Conservation (phyloP, 2,329 filamentous ascomycete species). For the Raffaelea deltoideospora region DNA sequence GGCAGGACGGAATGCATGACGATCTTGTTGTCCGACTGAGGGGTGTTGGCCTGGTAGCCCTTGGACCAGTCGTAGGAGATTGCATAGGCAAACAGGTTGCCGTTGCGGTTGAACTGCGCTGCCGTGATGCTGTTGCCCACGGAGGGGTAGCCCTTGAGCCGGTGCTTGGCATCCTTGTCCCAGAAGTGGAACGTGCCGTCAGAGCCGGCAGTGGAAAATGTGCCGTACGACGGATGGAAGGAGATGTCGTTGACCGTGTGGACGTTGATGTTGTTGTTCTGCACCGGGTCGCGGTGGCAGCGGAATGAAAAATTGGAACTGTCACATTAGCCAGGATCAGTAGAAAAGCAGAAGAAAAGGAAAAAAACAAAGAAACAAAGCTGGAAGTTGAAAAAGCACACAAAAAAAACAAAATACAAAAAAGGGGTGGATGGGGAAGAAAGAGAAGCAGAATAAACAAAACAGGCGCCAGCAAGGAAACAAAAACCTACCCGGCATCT, state of each 20-base stretch:
- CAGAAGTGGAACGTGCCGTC: conserved; percentile 97
- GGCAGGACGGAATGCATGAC: conserved; percentile 64
- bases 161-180: conserved; percentile 85
- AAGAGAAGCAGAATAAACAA: neutral
- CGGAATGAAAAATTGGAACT: conserved; percentile 98
- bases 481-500: conserved; percentile 50
- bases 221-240: conserved; percentile 92
- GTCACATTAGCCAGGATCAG: conserved; percentile 3
- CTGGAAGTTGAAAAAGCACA: too few relatives aligned
- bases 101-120: conserved; percentile 80
- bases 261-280: conserved; percentile 69
- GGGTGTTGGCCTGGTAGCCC: conserved; percentile 74
- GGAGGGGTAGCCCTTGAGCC: conserved; percentile 74
- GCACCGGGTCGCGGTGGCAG: conserved; percentile 75
- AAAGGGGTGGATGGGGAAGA: too few relatives aligned
- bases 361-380: neutral
- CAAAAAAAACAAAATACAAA: neutral
- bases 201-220: conserved; percentile 91
- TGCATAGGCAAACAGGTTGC: conserved; percentile 74
- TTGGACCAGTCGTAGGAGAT: conserved; percentile 98
- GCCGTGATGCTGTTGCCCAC: conserved; percentile 78
- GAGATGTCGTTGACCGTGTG: conserved; percentile 95
- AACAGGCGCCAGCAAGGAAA: too few relatives aligned
- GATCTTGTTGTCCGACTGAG: conserved; percentile 60
- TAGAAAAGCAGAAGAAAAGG: neutral